Base-by-base conservation (phyloP, 495 filamentous ascomycete genomes). In the Hyaloscypha variabilis region DNA sequence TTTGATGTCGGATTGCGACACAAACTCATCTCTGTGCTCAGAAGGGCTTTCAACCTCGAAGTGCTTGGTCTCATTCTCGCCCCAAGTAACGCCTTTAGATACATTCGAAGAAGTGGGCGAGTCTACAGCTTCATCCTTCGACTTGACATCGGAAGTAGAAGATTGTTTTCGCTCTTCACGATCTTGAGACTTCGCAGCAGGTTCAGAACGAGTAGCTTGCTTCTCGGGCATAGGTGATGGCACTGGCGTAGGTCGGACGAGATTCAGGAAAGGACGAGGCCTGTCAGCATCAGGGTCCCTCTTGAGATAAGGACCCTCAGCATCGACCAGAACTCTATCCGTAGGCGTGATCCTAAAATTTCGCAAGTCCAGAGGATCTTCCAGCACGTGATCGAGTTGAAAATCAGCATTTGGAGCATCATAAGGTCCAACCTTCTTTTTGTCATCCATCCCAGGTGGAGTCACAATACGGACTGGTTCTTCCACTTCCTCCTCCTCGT, bases 11-110 rank as follows among this genome's bases (percentile, higher is more conserved):
- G 65, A 17, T 13, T 25, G 60, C 13, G 62, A 67, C 21, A 60
- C 24, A 28, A 69, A 64, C n/a, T 67, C 66, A 70, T 76, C 49
- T 71, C 58, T 51, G 67, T 66, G 28, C 39, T 66, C 63, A 19
- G 59, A 82, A n/a, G 86, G 83, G 58, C 80, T 83, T 57, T 83
- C 83, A 21, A 84, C 78, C 28, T 87, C 84, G 36, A 83, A 87
- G 70, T 85, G 85, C 59, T 87, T 83, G 6, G 83, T 88, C 63
- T 85, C 76, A 65, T 85, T 85, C 49, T 86, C 77, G 31, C 85
- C 85, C 86, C 86, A 88, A 11, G 80, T 86, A 10, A 88, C 79
- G 57, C 69, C 83, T 31, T 84, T 84, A 19, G 81, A 81, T n/a
- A 76, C 74, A 34, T 80, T 71, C 14, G 71, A 71, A 26, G 63